Conservation (phyloP, 2,329 filamentous ascomycete genomes). For the Capronia coronata region DNA sequence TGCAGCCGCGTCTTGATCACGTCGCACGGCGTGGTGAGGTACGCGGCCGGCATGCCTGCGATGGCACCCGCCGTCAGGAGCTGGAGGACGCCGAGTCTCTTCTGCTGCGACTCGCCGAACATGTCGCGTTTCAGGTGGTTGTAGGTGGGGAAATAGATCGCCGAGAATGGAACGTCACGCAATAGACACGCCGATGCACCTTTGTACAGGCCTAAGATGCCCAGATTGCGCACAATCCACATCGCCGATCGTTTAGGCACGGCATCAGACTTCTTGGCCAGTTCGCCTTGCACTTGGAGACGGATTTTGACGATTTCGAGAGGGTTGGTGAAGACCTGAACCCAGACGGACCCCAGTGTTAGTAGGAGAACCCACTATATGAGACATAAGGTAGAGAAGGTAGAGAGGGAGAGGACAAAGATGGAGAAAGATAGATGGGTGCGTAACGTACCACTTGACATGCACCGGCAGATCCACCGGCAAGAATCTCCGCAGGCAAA, state of each 20-base stretch:
- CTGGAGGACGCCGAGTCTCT: conserved; percentile 85
- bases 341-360: conserved; percentile 16
- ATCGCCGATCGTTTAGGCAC: conserved; percentile 84
- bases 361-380: too few species aligned
- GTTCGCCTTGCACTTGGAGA: conserved; percentile 92
- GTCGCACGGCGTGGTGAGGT: conserved; percentile 94
- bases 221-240: conserved; percentile 95
- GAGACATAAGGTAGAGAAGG: too few species aligned
- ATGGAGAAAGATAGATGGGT: too few species aligned
- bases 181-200: conserved; percentile 89
- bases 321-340: conserved; percentile 88
- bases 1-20: conserved; percentile 99
- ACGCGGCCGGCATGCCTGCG: conserved; percentile 82
- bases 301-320: conserved; percentile 99
- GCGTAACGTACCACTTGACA: conserved; percentile 80
- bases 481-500: conserved; percentile 66
- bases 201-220: conserved; percentile 92
- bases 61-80: conserved; percentile 92
- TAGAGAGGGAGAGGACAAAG: conserved; percentile 8
- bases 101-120: conserved; percentile 74
- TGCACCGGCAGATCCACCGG: conserved; percentile 81
- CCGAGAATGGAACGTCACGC: conserved; percentile 94
- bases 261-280: conserved; percentile 77
- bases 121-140: conserved; percentile 87
- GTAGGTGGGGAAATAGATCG: conserved; percentile 98